Conservation (phyloP, 345 rosid genomes). For the Noccaea caerulescens region DNA sequence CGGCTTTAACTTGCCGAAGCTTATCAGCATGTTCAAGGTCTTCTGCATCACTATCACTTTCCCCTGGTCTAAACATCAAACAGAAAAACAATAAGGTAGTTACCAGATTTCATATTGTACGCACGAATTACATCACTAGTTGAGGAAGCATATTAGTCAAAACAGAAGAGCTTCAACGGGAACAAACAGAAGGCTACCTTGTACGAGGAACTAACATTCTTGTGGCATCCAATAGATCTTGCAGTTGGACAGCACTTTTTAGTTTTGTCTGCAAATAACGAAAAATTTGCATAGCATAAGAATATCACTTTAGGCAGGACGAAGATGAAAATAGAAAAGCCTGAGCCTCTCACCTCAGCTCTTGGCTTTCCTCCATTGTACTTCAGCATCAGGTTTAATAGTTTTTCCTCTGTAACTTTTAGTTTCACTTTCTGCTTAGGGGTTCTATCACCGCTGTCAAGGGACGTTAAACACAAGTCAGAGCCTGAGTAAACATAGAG, state of each 20-base stretch:
- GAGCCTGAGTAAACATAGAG: conserved; percentile 20
- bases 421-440: conserved; percentile 99
- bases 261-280: conserved; percentile 83
- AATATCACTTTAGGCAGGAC: background rate
- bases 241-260: conserved; percentile 93
- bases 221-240: conserved; percentile 99
- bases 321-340: conserved; percentile 22
- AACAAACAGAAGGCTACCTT: conserved; percentile 57
- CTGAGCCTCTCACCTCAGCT: conserved; percentile 64
- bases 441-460: conserved; percentile 95
- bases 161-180: background rate
- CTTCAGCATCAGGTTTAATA: conserved; percentile 91
- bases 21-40: conserved; percentile 98
- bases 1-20: conserved; percentile 98
- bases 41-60: conserved; percentile 99
- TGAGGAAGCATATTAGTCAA: conserved; percentile 8
- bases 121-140: background rate
- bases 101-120: conserved; percentile 5
- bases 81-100: conserved; percentile 21
- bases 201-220: conserved; percentile 91
- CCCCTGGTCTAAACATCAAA: conserved; percentile 67
- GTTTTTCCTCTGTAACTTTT: conserved; percentile 96
- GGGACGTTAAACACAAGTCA: conserved; percentile 23
- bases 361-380: conserved; percentile 97
- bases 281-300: conserved; percentile 10